Evolutionary conservation across 192 early-diverging fungal genomes (phyloP).

Genomic region (Pilobolus umbonatus): DNA sequence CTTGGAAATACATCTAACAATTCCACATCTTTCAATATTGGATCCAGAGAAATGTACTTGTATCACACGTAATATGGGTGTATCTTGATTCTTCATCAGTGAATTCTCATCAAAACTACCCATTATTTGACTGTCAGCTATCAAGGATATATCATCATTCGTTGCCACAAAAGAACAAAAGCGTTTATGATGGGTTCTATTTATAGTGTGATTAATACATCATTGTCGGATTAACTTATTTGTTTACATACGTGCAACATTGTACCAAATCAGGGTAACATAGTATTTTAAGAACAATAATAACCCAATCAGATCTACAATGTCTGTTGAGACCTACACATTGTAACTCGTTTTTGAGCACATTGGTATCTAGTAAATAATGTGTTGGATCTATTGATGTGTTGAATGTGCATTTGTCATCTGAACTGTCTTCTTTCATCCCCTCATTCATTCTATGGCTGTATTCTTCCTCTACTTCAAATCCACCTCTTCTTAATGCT

Average conservation of each 20-base stretch:
- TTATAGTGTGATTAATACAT: too few relatives aligned
- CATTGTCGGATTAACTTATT: too few relatives aligned
- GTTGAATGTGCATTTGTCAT: not conserved
- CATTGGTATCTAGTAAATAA: constrained; percentile 15
- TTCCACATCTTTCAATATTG: constrained; percentile 58
- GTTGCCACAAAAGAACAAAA: constrained; percentile 65
- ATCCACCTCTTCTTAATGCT: constrained; percentile 39
- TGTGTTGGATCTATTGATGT: not conserved
- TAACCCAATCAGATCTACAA: constrained; percentile 46
- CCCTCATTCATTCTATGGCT: constrained; percentile 19
- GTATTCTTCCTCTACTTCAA: constrained; percentile 34
- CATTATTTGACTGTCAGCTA: constrained; percentile 54
- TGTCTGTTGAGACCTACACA: constrained; percentile 60
- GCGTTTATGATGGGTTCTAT: constrained; percentile 30
- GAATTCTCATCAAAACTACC: constrained; percentile 42
- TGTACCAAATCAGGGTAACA: constrained; percentile 52
- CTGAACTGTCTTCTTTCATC: not conserved
- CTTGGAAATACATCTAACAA: constrained; percentile 60
- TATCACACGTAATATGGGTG: constrained; percentile 49
- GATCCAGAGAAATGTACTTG: constrained; percentile 56
- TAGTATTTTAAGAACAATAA: constrained; percentile 50
- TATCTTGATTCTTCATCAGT: constrained; percentile 40
- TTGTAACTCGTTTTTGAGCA: constrained; percentile 46
- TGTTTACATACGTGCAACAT: constrained; percentile 15
- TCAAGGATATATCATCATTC: constrained; percentile 59